These are phyloP conservation scores for Rhodamnia argentea DNA, from an alignment of 345 rosid genomes.

Conservation along the genomic window DNA sequence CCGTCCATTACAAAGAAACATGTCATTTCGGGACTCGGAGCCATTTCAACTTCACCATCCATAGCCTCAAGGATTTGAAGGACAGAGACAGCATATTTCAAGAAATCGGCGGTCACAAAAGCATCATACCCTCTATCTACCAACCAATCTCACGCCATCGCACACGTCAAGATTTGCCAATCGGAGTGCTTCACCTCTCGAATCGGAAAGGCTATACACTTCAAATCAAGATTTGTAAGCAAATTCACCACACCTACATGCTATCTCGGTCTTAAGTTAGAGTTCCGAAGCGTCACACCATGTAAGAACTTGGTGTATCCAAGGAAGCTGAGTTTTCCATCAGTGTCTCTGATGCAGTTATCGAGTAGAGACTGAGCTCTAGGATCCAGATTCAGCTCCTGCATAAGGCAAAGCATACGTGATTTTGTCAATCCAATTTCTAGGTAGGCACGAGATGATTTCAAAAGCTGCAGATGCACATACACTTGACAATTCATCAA, in stretches of 20 bases:
- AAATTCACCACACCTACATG: not conserved
- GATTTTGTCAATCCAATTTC: not conserved
- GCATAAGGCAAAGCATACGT: not conserved
- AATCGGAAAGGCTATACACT: not conserved
- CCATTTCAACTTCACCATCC: not conserved
- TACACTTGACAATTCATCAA: slow-evolving; percentile 77
- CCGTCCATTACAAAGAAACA: not conserved
- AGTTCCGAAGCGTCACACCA: slow-evolving; percentile 54
- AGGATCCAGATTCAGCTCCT: slow-evolving; percentile 79
- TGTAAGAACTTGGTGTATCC: slow-evolving; percentile 76
- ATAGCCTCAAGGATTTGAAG: not conserved
- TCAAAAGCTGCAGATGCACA: not conserved
- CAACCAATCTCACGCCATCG: not conserved
- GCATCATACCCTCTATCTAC: not conserved
- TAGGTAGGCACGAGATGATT: not conserved
- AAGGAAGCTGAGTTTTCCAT: slow-evolving; percentile 75
- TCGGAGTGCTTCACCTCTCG: not conserved
- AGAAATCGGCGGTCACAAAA: not conserved
- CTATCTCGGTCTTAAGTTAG: slow-evolving; percentile 46
- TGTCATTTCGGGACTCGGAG: not conserved
- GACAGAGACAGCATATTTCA: not conserved
- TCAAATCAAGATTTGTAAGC: not conserved
- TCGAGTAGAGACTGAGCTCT: slow-evolving; percentile 60
- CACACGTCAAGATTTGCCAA: not conserved
- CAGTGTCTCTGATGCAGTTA: slow-evolving; percentile 75